Conservation (phyloP, 768 basidiomycete species). For the Hortiboletus campestris region DNA sequence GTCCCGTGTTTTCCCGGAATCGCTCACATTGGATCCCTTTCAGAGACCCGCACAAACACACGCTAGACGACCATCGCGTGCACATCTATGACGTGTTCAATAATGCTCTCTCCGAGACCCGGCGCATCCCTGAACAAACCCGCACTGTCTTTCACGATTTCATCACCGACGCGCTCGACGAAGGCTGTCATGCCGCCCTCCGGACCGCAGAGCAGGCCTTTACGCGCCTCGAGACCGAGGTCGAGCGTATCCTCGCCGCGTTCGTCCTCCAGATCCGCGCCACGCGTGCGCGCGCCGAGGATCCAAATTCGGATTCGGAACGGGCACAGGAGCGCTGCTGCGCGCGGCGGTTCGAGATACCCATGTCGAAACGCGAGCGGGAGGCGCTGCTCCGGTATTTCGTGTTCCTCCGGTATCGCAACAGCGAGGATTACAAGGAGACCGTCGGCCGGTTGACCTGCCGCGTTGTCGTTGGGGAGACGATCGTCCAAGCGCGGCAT, state of each 20-base stretch:
- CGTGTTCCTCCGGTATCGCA: constrained; percentile 57
- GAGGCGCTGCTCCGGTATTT: constrained; percentile 50
- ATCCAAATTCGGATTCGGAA: not conserved
- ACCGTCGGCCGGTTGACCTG: constrained; percentile 33
- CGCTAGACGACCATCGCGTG: constrained; percentile 38
- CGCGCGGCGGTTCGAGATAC: constrained; percentile 18
- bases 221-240: constrained; percentile 40
- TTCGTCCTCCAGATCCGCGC: constrained; percentile 35
- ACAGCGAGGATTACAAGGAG: constrained; percentile 45
- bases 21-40: not conserved
- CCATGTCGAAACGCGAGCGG: constrained; percentile 26
- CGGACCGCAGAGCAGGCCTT: constrained; percentile 46
- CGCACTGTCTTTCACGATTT: constrained; percentile 47
- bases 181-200: constrained; percentile 37
- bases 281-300: not conserved
- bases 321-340: not conserved
- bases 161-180: constrained; percentile 30
- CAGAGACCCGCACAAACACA: constrained; percentile 31
- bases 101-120: constrained; percentile 47
- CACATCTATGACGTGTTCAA: constrained; percentile 55
- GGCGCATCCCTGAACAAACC: constrained; percentile 35
- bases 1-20: not conserved
- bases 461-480: constrained; percentile 22
- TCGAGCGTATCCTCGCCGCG: constrained; percentile 38
- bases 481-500: constrained; percentile 16